Conservation (phyloP, 805 yeast species). For the Diddensiella caesifluorescens region DNA sequence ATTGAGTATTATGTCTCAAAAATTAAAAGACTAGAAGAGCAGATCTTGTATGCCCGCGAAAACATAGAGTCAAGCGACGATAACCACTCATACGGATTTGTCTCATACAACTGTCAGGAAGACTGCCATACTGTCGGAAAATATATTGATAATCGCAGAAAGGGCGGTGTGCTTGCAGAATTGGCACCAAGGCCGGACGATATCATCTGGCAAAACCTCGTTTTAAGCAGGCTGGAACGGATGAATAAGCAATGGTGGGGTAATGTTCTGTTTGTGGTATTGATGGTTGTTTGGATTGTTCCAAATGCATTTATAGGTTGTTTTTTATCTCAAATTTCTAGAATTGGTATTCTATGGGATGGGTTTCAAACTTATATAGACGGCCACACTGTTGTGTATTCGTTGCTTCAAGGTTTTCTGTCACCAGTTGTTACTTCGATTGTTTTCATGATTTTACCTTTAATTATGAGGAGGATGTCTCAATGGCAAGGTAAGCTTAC, state of each 20-base stretch:
- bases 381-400: conserved; percentile 24
- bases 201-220: conserved; percentile 35
- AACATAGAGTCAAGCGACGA: conserved; percentile 13
- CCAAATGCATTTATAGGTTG: conserved; percentile 39
- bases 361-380: conserved; percentile 29
- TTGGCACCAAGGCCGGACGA: conserved; percentile 35
- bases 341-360: conserved; percentile 36
- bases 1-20: conserved; percentile 25
- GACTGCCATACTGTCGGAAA: conserved; percentile 27
- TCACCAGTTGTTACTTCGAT: conserved; percentile 34
- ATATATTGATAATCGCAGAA: conserved; percentile 4
- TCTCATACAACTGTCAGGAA: conserved; percentile 24
- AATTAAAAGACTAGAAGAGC: conserved; percentile 17
- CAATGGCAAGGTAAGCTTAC: conserved; percentile 36
- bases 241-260: conserved; percentile 31
- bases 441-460: conserved; percentile 33
- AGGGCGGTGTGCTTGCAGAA: conserved; percentile 18
- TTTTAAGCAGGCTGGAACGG: conserved; percentile 26
- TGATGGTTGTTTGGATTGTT: conserved; percentile 34
- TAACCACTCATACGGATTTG: conserved; percentile 32
- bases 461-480: conserved; percentile 33
- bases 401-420: conserved; percentile 36
- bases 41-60: conserved; percentile 25
- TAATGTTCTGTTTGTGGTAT: conserved; percentile 26
- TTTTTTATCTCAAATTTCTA: conserved; percentile 33